Base-by-base conservation (phyloP, 1,139 yeast genomes). In the Nadsonia commutata region DNA sequence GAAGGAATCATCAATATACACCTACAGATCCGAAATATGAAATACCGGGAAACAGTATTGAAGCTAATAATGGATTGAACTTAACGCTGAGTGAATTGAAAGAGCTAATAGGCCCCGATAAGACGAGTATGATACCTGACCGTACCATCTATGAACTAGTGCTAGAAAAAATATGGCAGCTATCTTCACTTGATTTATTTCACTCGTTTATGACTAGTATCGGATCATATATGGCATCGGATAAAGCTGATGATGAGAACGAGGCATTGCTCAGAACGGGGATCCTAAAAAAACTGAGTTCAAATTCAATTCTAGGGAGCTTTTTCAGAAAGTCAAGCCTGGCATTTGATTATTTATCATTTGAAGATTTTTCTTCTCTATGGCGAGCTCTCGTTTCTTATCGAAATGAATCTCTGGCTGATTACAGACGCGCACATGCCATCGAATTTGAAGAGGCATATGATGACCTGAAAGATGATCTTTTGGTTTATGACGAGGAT, bases 371-470 rank as follows among this genome's bases (percentile, higher is more conserved):
- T 1, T 59, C 68, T 9, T 54, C 64, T 4, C 56, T 80, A n/a
- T 79, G 76, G 70, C 66, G 64, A 36, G 68, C 77, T 1, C 75
- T 78, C 55, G 58, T 66, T 3, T 66, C 65, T 21, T 79, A 74
- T 54, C 60, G 82, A 46, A 27, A 27, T 27, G 33, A 27, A 27
- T 11, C 33, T 9, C 16, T 27, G 8, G 16, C 5, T 6, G 33
- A 27, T 27, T 27, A 27, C 33, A 27, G n/a, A 27, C 33, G n/a
- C 3, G 16, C n/a, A 11, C 33, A 27, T 9, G 33, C 33, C 16
- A 13, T 13, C n/a, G 33, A 27, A 13, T 27, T 27, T 27, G 33
- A 4, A 27, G 33, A 27, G 33, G n/a, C n/a, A 27, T 27, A 27
- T 9, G 33, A 27, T 27, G 33, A 27, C 9, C n/a, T 27, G n/a